Evolutionary conservation across 1,284 basidiomycete species (phyloP), one percentile per base, ranked within the genome.

Genomic region (Rhodotorula sp.): DNA sequence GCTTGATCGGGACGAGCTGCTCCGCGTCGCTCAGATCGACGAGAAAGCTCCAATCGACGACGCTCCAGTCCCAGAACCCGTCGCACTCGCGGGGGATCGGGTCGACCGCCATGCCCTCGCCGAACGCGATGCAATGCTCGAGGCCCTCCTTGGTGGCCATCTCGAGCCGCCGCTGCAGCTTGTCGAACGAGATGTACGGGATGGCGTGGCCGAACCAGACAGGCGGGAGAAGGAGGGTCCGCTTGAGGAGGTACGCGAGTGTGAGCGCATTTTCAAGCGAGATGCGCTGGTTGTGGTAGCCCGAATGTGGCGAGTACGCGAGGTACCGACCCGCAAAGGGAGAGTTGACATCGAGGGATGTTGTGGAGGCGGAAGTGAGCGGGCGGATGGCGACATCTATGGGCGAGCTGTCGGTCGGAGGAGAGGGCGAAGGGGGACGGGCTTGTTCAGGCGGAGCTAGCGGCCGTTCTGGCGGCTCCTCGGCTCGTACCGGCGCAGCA

Each of bases 261-360:
- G 88, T 84, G 44, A 92, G 84, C 21, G 90, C 90, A 76, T 92
- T 92, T 80, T 92, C 89, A 71, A 92, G 84, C 37, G 89, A 88
- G 72, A 93, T 91, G 50, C 90, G 87, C 82, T 92, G 90, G 80
- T 92, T 92, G 81, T 92, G 90, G 75, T 90, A 89, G 5, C 90
- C 90, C 50, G 76, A 75, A 46, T 78, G 77, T 4, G 77, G 73
- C 19, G 71, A 66, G 61, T 78, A 78, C 25, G 77, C 73, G 63
- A 78, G 70, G 59, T 64, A 78, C 37, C 66, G 66, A 9, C 10
- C 41, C 29, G 53, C 53, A 21, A 54, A 54, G 17, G 53, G 19
- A 8, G 53, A 34, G 8, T 32, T 6, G 4, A 21, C 17, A 10
- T 12, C 21, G 32, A 9, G 7, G 3, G 17, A 22, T 5, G 53